Conservation (phyloP, 2,329 filamentous ascomycete species). For the Scedosporium dehoogii region DNA sequence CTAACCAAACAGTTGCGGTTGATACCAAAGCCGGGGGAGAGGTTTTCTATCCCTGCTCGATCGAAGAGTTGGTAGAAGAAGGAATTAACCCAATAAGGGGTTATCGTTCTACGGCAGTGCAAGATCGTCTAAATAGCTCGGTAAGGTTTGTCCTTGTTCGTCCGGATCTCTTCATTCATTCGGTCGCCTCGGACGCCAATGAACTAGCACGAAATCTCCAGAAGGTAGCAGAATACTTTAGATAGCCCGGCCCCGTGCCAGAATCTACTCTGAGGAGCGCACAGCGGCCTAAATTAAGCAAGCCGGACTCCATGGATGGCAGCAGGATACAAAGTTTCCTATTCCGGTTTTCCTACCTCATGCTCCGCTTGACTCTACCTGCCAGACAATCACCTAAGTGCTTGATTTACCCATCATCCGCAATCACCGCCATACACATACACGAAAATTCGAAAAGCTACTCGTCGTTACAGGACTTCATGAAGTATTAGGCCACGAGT, state of each 20-base stretch:
- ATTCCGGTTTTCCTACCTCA: too few relatives aligned
- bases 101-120: not conserved
- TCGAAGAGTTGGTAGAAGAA: conserved; percentile 44
- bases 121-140: not conserved
- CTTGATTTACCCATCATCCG: too few relatives aligned
- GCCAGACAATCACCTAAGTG: too few relatives aligned
- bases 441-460: too few relatives aligned
- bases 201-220: not conserved
- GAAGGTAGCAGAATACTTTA: not conserved
- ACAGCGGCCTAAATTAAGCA: not conserved
- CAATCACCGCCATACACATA: too few relatives aligned
- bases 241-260: not conserved
- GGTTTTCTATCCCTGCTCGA: not conserved
- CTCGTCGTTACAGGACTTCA: too few relatives aligned
- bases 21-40: not conserved
- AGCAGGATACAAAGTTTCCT: too few relatives aligned
- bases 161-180: conserved; percentile 2
- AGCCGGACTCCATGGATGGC: not conserved
- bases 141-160: conserved; percentile 1
- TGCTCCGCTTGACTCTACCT: too few relatives aligned
- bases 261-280: not conserved
- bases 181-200: not conserved
- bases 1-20: not conserved
- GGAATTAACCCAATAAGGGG: conserved; percentile 33
- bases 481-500: not conserved